These are phyloP conservation scores for Oryza meridionalis DNA, from an alignment of 176 grass and related monocot species.

Conservation along the genomic window DNA sequence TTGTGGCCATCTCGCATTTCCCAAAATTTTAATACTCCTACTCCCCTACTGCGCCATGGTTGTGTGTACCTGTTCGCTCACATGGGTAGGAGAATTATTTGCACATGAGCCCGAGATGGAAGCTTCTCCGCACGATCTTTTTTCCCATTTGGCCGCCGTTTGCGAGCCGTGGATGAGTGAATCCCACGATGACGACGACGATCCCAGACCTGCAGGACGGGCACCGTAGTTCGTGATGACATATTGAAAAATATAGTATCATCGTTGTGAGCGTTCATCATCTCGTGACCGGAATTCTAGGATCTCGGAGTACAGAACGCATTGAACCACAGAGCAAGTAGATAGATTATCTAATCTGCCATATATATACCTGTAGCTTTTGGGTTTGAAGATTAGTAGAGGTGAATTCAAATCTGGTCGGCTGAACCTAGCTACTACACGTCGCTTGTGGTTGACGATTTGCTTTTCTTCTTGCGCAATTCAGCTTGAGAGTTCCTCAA, in stretches of 20 bases:
- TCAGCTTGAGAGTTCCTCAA: not conserved
- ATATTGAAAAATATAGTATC: not conserved
- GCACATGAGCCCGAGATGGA: conserved; percentile 16
- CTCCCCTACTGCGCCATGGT: not conserved
- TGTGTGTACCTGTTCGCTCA: conserved; percentile 27
- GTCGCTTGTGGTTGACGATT: conserved; percentile 9
- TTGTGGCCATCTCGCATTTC: conserved; percentile 7
- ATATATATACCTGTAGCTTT: not conserved
- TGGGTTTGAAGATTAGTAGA: not conserved
- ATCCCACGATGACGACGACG: not conserved
- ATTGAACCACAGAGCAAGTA: not conserved
- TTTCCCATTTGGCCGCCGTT: not conserved
- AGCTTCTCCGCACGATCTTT: conserved; percentile 31
- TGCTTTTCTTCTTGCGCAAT: conserved; percentile 10
- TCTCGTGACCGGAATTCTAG: conserved; percentile 31
- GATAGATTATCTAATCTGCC: not conserved
- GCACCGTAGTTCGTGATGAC: not conserved
- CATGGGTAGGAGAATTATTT: conserved; percentile 41
- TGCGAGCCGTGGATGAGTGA: not conserved
- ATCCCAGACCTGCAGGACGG: not conserved
- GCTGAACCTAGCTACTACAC: not conserved
- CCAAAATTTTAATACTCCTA: conserved; percentile 13
- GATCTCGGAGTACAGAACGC: conserved; percentile 19
- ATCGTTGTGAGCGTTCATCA: not conserved
- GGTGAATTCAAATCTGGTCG: not conserved